Evolutionary conservation across 192 early-diverging fungal genomes (phyloP).

Genomic region (Coemansia sp.): DNA sequence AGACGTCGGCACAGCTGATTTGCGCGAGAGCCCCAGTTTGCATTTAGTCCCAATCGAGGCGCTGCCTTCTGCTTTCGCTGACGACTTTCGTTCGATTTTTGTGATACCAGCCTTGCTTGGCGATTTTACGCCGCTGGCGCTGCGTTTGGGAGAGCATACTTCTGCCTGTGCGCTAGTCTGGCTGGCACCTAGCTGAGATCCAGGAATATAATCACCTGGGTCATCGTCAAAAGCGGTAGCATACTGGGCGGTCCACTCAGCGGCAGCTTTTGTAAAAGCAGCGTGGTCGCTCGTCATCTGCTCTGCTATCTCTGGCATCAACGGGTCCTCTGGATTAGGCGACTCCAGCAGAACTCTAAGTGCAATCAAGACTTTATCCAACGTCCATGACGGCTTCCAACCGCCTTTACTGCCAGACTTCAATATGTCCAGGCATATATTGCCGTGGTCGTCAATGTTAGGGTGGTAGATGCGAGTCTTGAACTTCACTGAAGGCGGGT

Average conservation of each 20-base stretch:
- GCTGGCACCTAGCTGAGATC: not conserved
- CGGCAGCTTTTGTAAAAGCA: slow-evolving; percentile 24
- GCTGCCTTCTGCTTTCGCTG: not conserved
- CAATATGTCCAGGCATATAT: slow-evolving; percentile 74
- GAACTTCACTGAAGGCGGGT: slow-evolving; percentile 70
- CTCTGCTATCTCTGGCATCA: slow-evolving; percentile 63
- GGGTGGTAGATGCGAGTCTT: slow-evolving; percentile 80
- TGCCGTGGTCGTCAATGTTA: slow-evolving; percentile 76
- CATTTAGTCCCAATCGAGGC: slow-evolving; percentile 4
- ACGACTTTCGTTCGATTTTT: not conserved
- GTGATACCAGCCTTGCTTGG: not conserved
- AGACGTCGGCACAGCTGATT: slow-evolving; percentile 20
- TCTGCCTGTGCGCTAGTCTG: not conserved
- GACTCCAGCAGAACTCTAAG: slow-evolving; percentile 60
- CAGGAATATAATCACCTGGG: slow-evolving; percentile 12
- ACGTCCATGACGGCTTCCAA: slow-evolving; percentile 71
- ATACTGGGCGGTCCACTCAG: slow-evolving; percentile 39
- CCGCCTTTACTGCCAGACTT: slow-evolving; percentile 62
- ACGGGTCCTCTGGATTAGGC: slow-evolving; percentile 78
- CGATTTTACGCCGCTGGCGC: not conserved
- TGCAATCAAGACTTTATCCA: slow-evolving; percentile 63
- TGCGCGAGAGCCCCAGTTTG: slow-evolving; percentile 26
- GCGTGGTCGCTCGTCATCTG: slow-evolving; percentile 27
- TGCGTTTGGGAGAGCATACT: not conserved
- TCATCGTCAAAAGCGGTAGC: slow-evolving; percentile 27